phyloP scores from a whole-genome alignment of 2,329 filamentous ascomycete species.

The Phyllosticta citriasiana region DNA sequence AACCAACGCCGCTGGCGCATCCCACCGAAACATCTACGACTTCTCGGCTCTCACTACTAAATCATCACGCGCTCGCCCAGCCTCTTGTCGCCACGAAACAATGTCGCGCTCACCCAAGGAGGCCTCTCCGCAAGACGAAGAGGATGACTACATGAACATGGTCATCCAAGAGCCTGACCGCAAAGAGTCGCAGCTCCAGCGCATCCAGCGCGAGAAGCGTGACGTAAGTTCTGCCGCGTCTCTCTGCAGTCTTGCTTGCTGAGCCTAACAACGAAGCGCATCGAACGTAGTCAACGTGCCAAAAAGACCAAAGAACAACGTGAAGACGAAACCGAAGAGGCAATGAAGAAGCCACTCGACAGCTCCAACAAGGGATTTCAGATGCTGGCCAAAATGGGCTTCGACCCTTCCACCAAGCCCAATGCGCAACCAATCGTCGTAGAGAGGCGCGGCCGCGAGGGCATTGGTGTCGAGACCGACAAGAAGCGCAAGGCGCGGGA shows the following conservation, averaged over 20 bases:
- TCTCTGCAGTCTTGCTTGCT: background rate
- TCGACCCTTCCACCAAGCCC: constrained; percentile 63
- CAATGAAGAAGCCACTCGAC: constrained; percentile 56
- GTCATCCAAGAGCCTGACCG: constrained; percentile 58
- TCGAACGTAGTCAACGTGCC: constrained; percentile 3
- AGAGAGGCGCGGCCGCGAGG: constrained; percentile 66
- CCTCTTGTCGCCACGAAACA: background rate
- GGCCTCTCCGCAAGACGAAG: constrained; percentile 30
- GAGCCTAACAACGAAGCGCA: constrained; percentile 9
- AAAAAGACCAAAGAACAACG: constrained; percentile 72
- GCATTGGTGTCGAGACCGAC: constrained; percentile 70
- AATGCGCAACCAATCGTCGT: constrained; percentile 73
- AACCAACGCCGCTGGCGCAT: background rate
- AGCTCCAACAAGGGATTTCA: constrained; percentile 71
- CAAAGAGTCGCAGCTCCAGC: constrained; percentile 55
- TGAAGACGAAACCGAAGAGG: constrained; percentile 60
- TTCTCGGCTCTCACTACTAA: background rate
- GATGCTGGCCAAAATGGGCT: constrained; percentile 97
- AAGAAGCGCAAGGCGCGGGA: constrained; percentile 60
- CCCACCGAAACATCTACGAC: background rate
- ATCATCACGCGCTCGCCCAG: background rate
- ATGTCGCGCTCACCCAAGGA: background rate
- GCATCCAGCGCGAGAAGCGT: constrained; percentile 43
- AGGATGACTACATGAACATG: constrained; percentile 97
- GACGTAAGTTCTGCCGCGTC: constrained; percentile 28